Base-by-base conservation (phyloP, 768 basidiomycete genomes). In the Daedalea quercina region DNA sequence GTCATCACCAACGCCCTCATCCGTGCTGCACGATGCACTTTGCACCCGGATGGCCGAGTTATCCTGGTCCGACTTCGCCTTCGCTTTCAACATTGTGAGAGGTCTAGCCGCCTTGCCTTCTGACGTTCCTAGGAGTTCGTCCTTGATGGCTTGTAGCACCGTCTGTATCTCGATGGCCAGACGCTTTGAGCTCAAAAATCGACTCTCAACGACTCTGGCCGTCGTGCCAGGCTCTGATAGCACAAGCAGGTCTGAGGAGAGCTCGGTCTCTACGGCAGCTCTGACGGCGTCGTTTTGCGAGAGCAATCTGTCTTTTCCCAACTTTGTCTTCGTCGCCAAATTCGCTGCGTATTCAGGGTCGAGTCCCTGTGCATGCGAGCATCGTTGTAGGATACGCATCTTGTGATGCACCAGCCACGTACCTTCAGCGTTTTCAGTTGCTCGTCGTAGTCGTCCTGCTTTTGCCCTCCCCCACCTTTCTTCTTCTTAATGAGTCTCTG, bases 401-500 rank as follows among this genome's bases (percentile, higher is more conserved):
- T 15, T 25, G 31, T 2, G 12, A 3, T 9, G 57, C 66, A 46
- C 11, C 28, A 11, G 11, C 4, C 28, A 31, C 28, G 28, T 54
- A 90, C 90, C 75, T 93, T 90, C 37, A 93, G 65, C 23, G 72
- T 62, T 6, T 75, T 69, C 13, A 93, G 65, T 63, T 91, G 82
- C 23, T 63, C 70, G 63, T 84, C 88, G 15, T 84, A 68, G 37
- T 80, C 59, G 7, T 81, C 66, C 12, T 68, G 58, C n/a, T 67
- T 58, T 23, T 69, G 65, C 19, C 69, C 65, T 26, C 69, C 65
- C 54, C 60, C 63, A 63, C 57, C 78, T 63, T 60, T 77, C 45
- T 57, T 56, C 67, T 80, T 84, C 73, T 92, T 94, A 53, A 93
- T 77, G n/a, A 86, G 68, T 64, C 85, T 87, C 66, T 85, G 88